Base-by-base conservation (phyloP, 495 filamentous ascomycete species). In the Trichocladium antarcticum region DNA sequence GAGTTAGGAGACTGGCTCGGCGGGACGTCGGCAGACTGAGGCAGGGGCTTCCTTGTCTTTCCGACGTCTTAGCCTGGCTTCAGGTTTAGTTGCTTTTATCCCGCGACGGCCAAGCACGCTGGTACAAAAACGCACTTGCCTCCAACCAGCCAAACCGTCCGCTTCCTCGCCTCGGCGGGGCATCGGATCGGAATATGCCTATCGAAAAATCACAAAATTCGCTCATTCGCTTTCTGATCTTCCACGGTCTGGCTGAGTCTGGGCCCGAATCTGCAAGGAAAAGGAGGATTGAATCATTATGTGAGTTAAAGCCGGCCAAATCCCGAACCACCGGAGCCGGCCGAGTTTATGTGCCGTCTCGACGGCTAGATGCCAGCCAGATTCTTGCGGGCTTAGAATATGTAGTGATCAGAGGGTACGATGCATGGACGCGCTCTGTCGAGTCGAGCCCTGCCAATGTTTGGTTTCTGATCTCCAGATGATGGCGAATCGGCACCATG, bases 241-340 rank as follows among this genome's bases (percentile, higher is more conserved):
- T 40, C 35, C 42, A 28, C 43, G 24, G 49, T 49, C 29, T 57
- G 58, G 55, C 52, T 57, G 55, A 58, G 54, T 60, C 40, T 34
- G 34, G 55, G 58, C 51, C 52, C 55, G 55, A 58, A 56, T 60
- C 40, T 34, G 34, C 48, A 45, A 35, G 12, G 35, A 36, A 36
- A 37, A n/a, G n/a, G n/a, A n/a, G 28, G 47, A 21, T 45, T 45
- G 31, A 35, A 15, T 27, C 24, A 4, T 27, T 8, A 34, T 15
- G 49, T 49, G n/a, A 49, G 32, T 55, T 59, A 59, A 57, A 57
- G 47, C 59, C 56, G 58, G 40, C 20, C 47, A 43, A 52, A 42
- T 35, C 41, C 47, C 47, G 49, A 37, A 14, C 6, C 36, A n/a
- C 16, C n/a, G n/a, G n/a, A n/a, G n/a, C n/a, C n/a, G n/a, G n/a